A percentile compares a stretch with the other conserved stretches of the same genome.
Evolutionary conservation across 345 rosid species (phyloP).

Genomic region (Hevea brasiliensis): DNA sequence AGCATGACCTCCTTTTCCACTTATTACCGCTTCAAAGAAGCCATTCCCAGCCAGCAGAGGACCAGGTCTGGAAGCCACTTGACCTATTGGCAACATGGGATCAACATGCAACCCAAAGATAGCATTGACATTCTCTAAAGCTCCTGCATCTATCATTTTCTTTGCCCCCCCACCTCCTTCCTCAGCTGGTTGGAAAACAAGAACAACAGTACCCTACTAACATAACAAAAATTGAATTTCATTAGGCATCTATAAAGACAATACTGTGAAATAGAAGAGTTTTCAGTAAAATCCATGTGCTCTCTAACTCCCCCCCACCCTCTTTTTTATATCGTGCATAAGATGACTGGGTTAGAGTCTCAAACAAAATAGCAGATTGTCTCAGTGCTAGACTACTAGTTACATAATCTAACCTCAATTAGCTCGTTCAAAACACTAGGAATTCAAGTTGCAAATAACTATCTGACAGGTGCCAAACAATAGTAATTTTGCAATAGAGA

Average conservation of each 20-base stretch:
- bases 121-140: conserved; percentile 64
- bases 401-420: neutral
- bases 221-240: neutral
- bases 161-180: conserved; percentile 94
- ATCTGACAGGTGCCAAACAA: neutral
- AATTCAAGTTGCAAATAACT: neutral
- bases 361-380: neutral
- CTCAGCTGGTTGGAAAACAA: conserved; percentile 96
- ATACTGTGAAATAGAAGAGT: neutral
- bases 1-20: conserved; percentile 89
- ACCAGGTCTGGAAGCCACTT: conserved; percentile 60
- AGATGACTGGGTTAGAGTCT: neutral
- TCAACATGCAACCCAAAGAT: conserved; percentile 74
- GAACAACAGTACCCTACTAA: conserved; percentile 74
- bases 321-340: neutral
- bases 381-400: neutral
- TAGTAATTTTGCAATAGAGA: neutral
- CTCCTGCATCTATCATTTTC: conserved; percentile 67
- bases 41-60: conserved; percentile 72
- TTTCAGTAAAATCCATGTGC: neutral
- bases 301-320: neutral
- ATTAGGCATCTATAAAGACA: neutral
- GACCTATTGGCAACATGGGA: conserved; percentile 42
- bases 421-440: neutral
- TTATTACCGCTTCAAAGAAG: conserved; percentile 73